Percentiles rank a stretch among this genome's conserved stretches.
phyloP scores from a whole-genome alignment of 371 early-diverging fungal genomes.

The Mucor plumbeus region DNA sequence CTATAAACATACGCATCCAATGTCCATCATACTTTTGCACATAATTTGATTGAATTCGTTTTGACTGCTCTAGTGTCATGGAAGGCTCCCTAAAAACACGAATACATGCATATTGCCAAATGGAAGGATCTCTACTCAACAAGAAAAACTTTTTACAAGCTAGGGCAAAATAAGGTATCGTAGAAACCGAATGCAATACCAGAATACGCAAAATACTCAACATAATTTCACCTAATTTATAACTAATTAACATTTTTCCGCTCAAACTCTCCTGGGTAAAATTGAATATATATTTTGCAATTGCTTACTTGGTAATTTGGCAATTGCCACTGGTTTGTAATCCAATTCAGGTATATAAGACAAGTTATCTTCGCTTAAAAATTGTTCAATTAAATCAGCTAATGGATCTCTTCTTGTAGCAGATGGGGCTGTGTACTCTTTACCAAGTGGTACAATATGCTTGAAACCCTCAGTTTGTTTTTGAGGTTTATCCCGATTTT shows the following conservation, averaged over 20 bases:
- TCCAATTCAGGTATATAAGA: slow-evolving; percentile 42
- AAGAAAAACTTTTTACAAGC: slow-evolving; percentile 63
- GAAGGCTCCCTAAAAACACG: slow-evolving; percentile 43
- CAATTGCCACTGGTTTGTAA: slow-evolving; percentile 45
- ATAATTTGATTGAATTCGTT: slow-evolving; percentile 20
- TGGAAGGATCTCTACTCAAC: slow-evolving; percentile 48
- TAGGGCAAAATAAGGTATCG: slow-evolving; percentile 54
- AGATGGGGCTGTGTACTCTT: slow-evolving; percentile 42
- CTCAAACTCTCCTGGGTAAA: background rate
- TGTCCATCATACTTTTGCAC: slow-evolving; percentile 41
- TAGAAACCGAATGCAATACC: slow-evolving; percentile 49
- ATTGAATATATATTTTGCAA: too few relatives aligned
- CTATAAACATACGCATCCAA: slow-evolving; percentile 63
- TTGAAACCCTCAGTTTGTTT: slow-evolving; percentile 27
- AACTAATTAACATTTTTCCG: background rate
- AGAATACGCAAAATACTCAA: slow-evolving; percentile 41
- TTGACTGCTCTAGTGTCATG: slow-evolving; percentile 37
- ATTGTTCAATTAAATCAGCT: slow-evolving; percentile 33
- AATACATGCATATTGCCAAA: slow-evolving; percentile 66
- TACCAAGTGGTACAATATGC: slow-evolving; percentile 46
- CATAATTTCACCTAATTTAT: slow-evolving; percentile 40
- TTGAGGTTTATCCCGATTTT: slow-evolving; percentile 7
- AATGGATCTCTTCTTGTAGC: slow-evolving; percentile 35
- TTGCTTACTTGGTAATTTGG: slow-evolving; percentile 44
- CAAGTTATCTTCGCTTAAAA: slow-evolving; percentile 25